Percentiles rank a stretch among this genome's conserved stretches.
Conservation (phyloP, 1,139 yeast genomes). For the Debaryomyces sp. region DNA sequence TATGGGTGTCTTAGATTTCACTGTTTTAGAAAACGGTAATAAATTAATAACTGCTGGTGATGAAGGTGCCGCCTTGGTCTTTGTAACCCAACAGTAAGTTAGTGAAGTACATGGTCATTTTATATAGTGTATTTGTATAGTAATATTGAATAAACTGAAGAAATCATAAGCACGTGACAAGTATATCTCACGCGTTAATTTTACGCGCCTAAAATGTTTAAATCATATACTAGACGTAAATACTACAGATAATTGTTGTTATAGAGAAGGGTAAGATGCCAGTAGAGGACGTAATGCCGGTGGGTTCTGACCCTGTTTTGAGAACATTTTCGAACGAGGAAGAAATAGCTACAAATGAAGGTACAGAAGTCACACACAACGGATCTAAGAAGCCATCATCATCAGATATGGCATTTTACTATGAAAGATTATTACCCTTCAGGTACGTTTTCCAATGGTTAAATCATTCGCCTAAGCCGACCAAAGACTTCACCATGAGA, state of each 20-base stretch:
- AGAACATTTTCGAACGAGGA: slow-evolving; percentile 1
- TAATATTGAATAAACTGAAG: neutral
- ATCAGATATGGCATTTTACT: slow-evolving; percentile 75
- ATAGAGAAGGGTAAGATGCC: slow-evolving; percentile 4
- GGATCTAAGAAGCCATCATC: slow-evolving; percentile 49
- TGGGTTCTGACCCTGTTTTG: neutral
- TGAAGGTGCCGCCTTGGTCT: slow-evolving; percentile 89
- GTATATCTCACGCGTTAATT: neutral
- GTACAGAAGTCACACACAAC: neutral
- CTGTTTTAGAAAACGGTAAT: slow-evolving; percentile 60
- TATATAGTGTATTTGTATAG: slow-evolving; percentile 1
- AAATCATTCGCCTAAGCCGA: slow-evolving; percentile 76
- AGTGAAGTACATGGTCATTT: neutral
- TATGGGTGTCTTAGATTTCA: slow-evolving; percentile 89
- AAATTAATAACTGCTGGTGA: slow-evolving; percentile 94
- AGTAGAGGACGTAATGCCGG: slow-evolving; percentile 2
- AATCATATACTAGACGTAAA: neutral
- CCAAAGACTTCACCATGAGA: slow-evolving; percentile 76
- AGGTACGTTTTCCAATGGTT: slow-evolving; percentile 83
- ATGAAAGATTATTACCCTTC: slow-evolving; percentile 72
- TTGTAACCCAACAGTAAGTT: slow-evolving; percentile 26
- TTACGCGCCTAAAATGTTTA: slow-evolving; percentile 1
- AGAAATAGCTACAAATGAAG: neutral
- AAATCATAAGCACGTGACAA: neutral
- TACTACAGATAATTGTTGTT: neutral